Percentiles rank a stretch among this genome's conserved stretches.
phyloP scores from a whole-genome alignment of 768 basidiomycete species.

The Tylopilus rubrobrunneus region DNA sequence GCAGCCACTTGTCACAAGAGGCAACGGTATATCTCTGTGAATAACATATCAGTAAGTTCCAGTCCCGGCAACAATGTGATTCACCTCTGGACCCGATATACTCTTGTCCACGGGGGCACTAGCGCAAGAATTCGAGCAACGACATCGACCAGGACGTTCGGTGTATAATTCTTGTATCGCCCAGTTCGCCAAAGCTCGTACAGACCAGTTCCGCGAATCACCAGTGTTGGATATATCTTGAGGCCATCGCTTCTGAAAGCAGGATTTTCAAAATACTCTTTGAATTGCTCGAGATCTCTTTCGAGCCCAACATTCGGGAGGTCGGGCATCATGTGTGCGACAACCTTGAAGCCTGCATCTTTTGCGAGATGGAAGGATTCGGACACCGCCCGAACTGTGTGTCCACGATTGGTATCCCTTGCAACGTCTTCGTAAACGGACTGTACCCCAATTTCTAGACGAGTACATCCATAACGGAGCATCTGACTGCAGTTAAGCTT shows the following conservation, averaged over 20 bases:
- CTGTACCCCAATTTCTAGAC: conserved; percentile 97
- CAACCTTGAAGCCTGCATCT: conserved; percentile 99
- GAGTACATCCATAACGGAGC: conserved; percentile 98
- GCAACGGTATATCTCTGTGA: conserved; percentile 89
- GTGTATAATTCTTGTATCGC: conserved; percentile 98
- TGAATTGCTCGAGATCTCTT: conserved; percentile 97
- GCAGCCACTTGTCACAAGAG: conserved; percentile 93
- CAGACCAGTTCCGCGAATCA: conserved; percentile 93
- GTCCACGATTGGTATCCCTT: conserved; percentile 96
- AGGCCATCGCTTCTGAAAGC: conserved; percentile 95
- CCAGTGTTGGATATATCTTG: conserved; percentile 97
- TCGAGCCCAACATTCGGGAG: conserved; percentile 97
- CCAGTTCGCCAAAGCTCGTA: conserved; percentile 97
- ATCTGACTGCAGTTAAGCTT: conserved; percentile 66
- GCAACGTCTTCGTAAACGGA: conserved; percentile 99
- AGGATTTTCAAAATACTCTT: conserved; percentile 99
- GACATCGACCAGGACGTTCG: conserved; percentile 97
- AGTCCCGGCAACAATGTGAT: conserved; percentile 13
- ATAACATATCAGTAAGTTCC: not conserved
- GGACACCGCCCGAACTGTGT: conserved; percentile 95
- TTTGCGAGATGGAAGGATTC: conserved; percentile 98
- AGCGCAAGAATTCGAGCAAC: conserved; percentile 94
- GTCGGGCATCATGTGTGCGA: conserved; percentile 99
- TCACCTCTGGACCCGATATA: conserved; percentile 94
- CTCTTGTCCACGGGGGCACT: conserved; percentile 97